Evolutionary conservation across 1,139 yeast genomes (phyloP), one percentile per base, ranked within the genome.

Genomic region (Chernovozyma sophiae-reginae): DNA sequence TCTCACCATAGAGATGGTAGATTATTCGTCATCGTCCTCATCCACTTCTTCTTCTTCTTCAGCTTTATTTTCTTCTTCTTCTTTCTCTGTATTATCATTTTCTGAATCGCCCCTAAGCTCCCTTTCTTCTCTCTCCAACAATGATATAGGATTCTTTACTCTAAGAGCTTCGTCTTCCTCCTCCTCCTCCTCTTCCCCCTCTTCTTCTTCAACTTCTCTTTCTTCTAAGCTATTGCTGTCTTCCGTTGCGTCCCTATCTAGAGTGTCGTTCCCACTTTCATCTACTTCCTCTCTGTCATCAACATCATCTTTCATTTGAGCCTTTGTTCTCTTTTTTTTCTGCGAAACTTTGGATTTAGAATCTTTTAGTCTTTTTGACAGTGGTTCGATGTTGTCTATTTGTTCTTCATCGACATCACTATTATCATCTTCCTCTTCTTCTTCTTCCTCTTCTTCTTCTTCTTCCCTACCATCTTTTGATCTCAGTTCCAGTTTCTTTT

Each of bases 401-500:
- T 36, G 45, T 5, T 44, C 53, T 38, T 44, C 11, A 37, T 32
- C 38, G 39, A 18, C 38, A 39, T 4, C 50, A 13, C 41, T 46
- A 3, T 40, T 37, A 12, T 41, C 45, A 15, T 33, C 46, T 13
- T 38, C 44, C 7, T 36, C 36, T 20, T 35, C 47, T 3, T 40
- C 51, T 14, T 42, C 47, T 3, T 40, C 38, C 11, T 41, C 46
- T 18, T 33, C 46, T 13, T 38, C 45, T 13, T 36, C 40, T 4
- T 39, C 39, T 14, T 30, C 28, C 37, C 25, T 25, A 35, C 14
- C 37, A 27, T 18, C 24, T 14, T 16, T 34, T 27, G n/a, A 22
- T 26, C 14, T 47, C 13, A 51, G 53, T 44, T 70, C 77, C 49
- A 59, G 81, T 16, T 46, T 58, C 37, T 61, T 71, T 47, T 71